These are phyloP conservation scores for Mollisia scopiformis DNA, from an alignment of 2,329 filamentous ascomycete species.

Conservation along the genomic window DNA sequence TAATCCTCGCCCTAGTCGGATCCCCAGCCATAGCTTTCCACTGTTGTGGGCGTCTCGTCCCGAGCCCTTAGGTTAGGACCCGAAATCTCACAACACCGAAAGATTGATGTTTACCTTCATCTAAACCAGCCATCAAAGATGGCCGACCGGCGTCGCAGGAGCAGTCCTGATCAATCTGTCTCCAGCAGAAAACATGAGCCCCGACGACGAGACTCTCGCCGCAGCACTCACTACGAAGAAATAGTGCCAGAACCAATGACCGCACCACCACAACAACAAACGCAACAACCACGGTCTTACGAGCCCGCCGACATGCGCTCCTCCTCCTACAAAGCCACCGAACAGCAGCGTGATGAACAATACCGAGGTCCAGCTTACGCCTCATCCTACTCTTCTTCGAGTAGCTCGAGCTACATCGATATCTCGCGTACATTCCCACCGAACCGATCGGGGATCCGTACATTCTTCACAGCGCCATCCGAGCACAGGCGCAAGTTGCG, in stretches of 20 bases:
- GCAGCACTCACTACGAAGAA: background rate
- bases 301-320: background rate
- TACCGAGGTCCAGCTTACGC: conserved; percentile 9
- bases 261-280: background rate
- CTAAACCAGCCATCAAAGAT: conserved; percentile 28
- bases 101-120: background rate
- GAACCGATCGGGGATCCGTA: conserved; percentile 54
- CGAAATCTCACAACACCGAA: background rate
- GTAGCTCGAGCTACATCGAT: conserved; percentile 53
- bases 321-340: background rate
- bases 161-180: conserved; percentile 4
- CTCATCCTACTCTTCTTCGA: conserved; percentile 31
- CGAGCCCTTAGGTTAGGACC: background rate
- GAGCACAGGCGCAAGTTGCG: conserved; percentile 49
- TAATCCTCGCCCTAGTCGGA: background rate
- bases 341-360: conserved; percentile 22
- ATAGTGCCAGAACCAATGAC: background rate
- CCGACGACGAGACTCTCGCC: too few relatives aligned
- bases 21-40: background rate
- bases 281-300: background rate
- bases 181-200: background rate
- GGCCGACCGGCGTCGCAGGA: conserved; percentile 32
- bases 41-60: background rate
- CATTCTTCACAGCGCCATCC: conserved; percentile 66
- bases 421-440: conserved; percentile 60